phyloP scores from a whole-genome alignment of 2,329 filamentous ascomycete species.

The Exophiala aquamarina region DNA sequence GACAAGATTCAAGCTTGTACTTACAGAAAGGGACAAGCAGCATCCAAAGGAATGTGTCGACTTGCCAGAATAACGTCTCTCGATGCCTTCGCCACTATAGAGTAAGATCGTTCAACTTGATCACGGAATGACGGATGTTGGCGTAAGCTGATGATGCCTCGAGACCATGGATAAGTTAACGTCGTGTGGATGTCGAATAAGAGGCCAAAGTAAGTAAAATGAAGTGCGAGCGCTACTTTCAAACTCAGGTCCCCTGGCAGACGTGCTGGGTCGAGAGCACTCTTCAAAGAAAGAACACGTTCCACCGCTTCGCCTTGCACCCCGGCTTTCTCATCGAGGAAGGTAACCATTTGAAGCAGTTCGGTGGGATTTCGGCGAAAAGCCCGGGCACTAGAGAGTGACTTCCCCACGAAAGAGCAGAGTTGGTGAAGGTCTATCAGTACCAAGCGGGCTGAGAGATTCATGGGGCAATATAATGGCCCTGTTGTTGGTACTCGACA shows the following conservation, averaged over 20 bases:
- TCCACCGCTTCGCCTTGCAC: background rate
- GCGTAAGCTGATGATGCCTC: conserved; percentile 1
- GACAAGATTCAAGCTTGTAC: background rate
- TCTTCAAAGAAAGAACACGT: background rate
- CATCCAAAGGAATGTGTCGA: conserved; percentile 4
- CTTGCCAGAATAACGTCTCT: conserved; percentile 4
- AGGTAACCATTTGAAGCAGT: background rate
- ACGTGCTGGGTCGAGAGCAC: background rate
- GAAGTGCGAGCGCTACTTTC: background rate
- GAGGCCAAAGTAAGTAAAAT: background rate
- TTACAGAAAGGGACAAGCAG: background rate
- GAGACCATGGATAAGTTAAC: conserved; percentile 4
- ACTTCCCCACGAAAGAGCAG: background rate
- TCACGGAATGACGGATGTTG: background rate
- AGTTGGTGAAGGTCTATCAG: background rate
- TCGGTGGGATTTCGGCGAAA: background rate
- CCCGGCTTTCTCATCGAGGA: conserved; percentile 3
- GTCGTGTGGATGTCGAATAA: conserved; percentile 6
- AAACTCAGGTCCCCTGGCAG: background rate
- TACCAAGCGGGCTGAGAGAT: background rate
- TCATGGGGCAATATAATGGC: background rate
- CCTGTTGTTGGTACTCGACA: background rate
- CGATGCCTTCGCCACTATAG: conserved; percentile 3
- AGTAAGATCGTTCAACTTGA: background rate
- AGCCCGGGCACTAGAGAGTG: background rate